Base-by-base conservation (phyloP, 2,329 filamentous ascomycete species). In the Cercospora nicotianae region DNA sequence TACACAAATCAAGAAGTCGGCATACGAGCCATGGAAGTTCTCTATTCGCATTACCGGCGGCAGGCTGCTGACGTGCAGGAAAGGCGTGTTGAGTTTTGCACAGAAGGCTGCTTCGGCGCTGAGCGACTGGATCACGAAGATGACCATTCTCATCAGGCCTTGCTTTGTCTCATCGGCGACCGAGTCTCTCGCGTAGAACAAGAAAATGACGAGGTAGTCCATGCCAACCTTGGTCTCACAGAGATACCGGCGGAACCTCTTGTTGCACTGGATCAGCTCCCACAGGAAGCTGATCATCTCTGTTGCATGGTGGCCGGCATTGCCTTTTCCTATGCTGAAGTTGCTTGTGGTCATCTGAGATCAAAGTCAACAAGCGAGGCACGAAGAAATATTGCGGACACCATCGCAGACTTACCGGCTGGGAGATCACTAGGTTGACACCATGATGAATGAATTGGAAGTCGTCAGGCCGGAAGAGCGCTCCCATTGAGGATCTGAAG, bases 281-380 rank as follows among this genome's bases (percentile, higher is more conserved):
- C 95, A 99, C 77, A 98, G 97, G 2, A 99, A 85, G 87, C 97
- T 95, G 65, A 98, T 89, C 83, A 96, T 96, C 80, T 99, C 95
- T 1, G 95, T 94, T 0, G 94, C 93, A 85, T 94, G 96, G 76
- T 92, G 92, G 63, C 92, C 84, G 0, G 91, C 87, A 59, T 90
- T 87, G 75, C 96, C 92, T 45, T 90, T 90, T 4, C 93, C 92
- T 0, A 94, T 93, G 1, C 97, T 87, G 78, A 97, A 97, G 12
- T 65, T 0, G 94, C 94, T 10, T 88, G 87, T 90, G 80, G 96
- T 93, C 70, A 97, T 89, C 83, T 87, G 67, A 1, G 36, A 5
- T 18, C 18, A 20, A 36, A 9, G 71, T 80, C 63, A 81, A 76
- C 60, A 59, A 16, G 7, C 3, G 13, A 13, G 3, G 2, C 13